Base-by-base conservation (phyloP, 2,329 filamentous ascomycete genomes). In the Clarireedia homoeocarpa region DNA sequence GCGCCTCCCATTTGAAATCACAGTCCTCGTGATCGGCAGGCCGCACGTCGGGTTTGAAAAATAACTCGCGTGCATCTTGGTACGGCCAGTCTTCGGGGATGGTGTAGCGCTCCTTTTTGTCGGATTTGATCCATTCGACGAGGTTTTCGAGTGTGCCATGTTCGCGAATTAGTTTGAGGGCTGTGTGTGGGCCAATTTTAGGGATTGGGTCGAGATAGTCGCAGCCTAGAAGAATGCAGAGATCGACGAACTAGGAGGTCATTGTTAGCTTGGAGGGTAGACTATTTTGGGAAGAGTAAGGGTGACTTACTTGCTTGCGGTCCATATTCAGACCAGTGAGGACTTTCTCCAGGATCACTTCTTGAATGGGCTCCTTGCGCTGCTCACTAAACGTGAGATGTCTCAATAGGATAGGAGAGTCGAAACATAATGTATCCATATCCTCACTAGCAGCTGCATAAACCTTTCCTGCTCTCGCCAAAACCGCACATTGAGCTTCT, bases 41-140 rank as follows among this genome's bases (percentile, higher is more conserved):
- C 38, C 87, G 85, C 26, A 99, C 92, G 64, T 97, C 91, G 0
- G 94, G 94, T 65, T 92, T 79, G 69, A 95, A 85, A 76, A 99
- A 97, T 27, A 99, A 83, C 17, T 91, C 83, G 42, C 95, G 88
- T 6, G 94, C 95, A 66, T 99, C 91, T 65, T 86, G 78, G 71
- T 86, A 99, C 0, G 94, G 94, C 92, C 94, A 99, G 74, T 96
- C 89, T n/a, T 96, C 91, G 0, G 94, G 94, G 12, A 99, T 77
- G 0, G 79, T 81, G 72, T 88, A 96, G 69, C 94, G 95, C 62
- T 85, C 79, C 71, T 89, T 89, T 12, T 83, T 77, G 64, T 90
- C 87, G 40, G 83, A 85, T 68, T 92, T 76, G 63, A 96, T 87
- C 60, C 77, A 80, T 59, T 90, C 89, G 45, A 97, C 85, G 1